Evolutionary conservation across 768 basidiomycete genomes (phyloP), one percentile per base, ranked within the genome.

Genomic region (Boletus coccyginus): DNA sequence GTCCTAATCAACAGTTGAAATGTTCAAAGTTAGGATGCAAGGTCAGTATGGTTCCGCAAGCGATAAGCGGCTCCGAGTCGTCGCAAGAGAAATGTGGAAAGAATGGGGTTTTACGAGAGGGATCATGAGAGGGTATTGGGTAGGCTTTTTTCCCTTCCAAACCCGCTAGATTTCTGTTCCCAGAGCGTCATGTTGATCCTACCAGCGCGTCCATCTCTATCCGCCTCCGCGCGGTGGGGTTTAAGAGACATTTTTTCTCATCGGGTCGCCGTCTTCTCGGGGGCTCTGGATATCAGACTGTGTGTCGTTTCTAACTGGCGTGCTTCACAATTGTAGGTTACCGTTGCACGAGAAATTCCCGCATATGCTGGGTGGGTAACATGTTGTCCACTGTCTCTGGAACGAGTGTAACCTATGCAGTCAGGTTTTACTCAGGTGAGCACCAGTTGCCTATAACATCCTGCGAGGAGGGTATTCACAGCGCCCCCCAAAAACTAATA

Each of bases 1-100:
- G 1, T 32, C 19, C 11, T 2, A 16, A 38, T 16, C 58, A 42
- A 51, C 57, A 92, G 92, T 94, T 49, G 97, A 99, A 73, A 92
- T 98, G 90, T 98, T 98, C 78, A 98, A 99, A 74, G 92, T 98
- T 31, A 82, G 92, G 17, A 97, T 97, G 96, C 95, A 97, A 73
- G 94, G 90, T 8, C 92, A 98, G 68, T 96, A 97, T 63, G 96
- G 95, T 12, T 80, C 78, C 5, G 78, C 83, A 13, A 79, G 81
- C 10, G 94, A 98, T 69, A 88, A 95, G 71, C 81, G 83, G 40
- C 77, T 99, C 29, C 74, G 87, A 36, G 79, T 75, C 9, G 80
- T 98, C 10, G 83, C 82, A 16, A 75, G 74, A 21, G 94, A 95
- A 61, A 92, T 94, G 87, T 97, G 92, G 88, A 72, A 67, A 32